phyloP scores from a whole-genome alignment of 176 grass and related monocot species.

The Eleusine indica region DNA sequence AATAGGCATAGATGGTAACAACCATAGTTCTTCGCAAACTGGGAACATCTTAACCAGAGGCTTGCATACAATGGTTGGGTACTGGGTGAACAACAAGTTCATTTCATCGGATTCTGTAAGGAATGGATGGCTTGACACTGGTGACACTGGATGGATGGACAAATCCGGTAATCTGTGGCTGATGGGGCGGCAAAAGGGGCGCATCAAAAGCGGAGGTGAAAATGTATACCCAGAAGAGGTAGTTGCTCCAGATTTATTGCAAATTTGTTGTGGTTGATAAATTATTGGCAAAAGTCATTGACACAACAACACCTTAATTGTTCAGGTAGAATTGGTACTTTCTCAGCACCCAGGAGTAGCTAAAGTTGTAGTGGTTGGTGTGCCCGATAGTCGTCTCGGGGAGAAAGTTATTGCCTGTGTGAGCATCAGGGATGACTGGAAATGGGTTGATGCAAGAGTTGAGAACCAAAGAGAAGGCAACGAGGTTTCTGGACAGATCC shows the following conservation, averaged over 20 bases:
- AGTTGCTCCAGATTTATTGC: neutral
- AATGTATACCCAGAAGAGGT: constrained; percentile 98
- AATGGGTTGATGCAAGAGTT: constrained; percentile 53
- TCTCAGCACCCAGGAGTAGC: constrained; percentile 65
- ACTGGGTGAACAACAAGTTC: constrained; percentile 48
- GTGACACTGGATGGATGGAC: constrained; percentile 76
- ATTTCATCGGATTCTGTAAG: constrained; percentile 29
- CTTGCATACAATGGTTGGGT: constrained; percentile 85
- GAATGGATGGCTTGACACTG: constrained; percentile 80
- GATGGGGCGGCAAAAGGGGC: constrained; percentile 69
- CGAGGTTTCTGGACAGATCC: constrained; percentile 53
- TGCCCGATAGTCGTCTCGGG: constrained; percentile 67
- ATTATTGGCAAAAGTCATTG: neutral
- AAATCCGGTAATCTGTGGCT: constrained; percentile 66
- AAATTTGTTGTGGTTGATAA: neutral
- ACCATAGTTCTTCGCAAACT: constrained; percentile 11
- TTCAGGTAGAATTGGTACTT: constrained; percentile 71
- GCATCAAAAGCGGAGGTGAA: constrained; percentile 89
- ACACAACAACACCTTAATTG: neutral
- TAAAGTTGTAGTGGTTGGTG: constrained; percentile 61
- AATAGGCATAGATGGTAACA: constrained; percentile 34
- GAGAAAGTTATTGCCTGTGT: constrained; percentile 87
- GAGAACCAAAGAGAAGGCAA: constrained; percentile 32
- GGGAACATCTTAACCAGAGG: constrained; percentile 86
- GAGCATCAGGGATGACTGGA: constrained; percentile 67